Evolutionary conservation across 768 basidiomycete species (phyloP).

Genomic region (Hericium alpestre): DNA sequence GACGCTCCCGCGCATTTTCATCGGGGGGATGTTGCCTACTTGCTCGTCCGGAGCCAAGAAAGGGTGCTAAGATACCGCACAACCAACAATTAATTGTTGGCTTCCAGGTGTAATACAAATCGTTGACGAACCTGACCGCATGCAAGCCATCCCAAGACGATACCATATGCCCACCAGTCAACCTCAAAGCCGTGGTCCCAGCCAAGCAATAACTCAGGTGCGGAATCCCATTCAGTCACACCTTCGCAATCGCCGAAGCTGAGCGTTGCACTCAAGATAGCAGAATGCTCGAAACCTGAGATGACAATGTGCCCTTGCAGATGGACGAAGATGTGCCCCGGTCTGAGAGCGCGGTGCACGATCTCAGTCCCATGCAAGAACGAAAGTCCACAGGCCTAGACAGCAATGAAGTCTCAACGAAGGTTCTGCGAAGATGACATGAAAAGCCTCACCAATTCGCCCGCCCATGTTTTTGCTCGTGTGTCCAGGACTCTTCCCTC

Average conservation of each 20-base stretch:
- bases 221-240: constrained; percentile 9
- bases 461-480: constrained; percentile 7
- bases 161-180: constrained; percentile 12
- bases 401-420: background rate
- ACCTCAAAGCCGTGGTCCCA: constrained; percentile 11
- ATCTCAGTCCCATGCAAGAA: constrained; percentile 10
- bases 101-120: background rate
- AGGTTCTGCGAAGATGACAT: background rate
- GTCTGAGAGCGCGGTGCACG: constrained; percentile 10
- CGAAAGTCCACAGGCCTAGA: constrained; percentile 8
- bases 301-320: constrained; percentile 12
- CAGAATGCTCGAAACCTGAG: constrained; percentile 8
- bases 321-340: constrained; percentile 9
- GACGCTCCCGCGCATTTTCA: constrained; percentile 3
- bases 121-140: constrained; percentile 7
- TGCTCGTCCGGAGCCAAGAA: background rate
- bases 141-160: constrained; percentile 12
- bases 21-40: background rate
- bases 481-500: constrained; percentile 4
- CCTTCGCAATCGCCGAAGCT: background rate
- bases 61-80: background rate
- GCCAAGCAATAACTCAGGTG: constrained; percentile 12
- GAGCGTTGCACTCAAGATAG: background rate
- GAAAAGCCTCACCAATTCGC: constrained; percentile 7
- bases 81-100: background rate